Evolutionary conservation across 257 asterid species (phyloP).

Genomic region (Jaltomata sinuosa): DNA sequence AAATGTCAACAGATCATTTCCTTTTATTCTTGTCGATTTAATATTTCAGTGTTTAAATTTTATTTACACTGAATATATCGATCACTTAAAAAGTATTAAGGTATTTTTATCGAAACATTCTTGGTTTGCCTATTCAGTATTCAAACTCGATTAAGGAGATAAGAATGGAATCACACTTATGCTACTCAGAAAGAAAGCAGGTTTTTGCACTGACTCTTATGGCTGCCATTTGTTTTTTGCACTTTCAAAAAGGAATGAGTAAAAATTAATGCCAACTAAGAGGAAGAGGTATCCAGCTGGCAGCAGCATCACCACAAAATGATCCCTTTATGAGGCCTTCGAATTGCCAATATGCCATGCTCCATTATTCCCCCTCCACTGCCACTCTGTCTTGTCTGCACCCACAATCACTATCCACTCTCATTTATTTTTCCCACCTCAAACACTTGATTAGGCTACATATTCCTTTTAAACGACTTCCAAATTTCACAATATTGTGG

Average conservation of each 20-base stretch:
- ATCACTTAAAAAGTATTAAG: background rate
- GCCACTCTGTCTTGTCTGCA: background rate
- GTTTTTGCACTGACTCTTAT: background rate
- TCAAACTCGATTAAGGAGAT: too few species aligned
- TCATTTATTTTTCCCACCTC: too few species aligned
- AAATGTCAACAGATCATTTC: background rate
- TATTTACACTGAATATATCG: background rate
- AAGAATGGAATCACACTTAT: too few species aligned
- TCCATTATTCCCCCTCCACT: background rate
- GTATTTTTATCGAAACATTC: background rate
- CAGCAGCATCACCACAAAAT: slow-evolving; percentile 4
- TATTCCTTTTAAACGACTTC: background rate
- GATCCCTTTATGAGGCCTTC: slow-evolving; percentile 2
- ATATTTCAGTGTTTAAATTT: background rate
- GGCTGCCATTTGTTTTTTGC: background rate
- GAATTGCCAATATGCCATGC: background rate
- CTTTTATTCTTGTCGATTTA: background rate
- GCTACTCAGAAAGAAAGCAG: background rate
- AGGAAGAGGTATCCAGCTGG: slow-evolving; percentile 37
- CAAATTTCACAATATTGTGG: background rate
- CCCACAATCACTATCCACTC: background rate
- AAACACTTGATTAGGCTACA: background rate
- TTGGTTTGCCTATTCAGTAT: accelerated
- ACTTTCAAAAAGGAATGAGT: background rate
- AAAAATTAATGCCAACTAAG: slow-evolving; percentile 25